Conservation (phyloP, 2,329 filamentous ascomycete species). For the Botryotinia convoluta region DNA sequence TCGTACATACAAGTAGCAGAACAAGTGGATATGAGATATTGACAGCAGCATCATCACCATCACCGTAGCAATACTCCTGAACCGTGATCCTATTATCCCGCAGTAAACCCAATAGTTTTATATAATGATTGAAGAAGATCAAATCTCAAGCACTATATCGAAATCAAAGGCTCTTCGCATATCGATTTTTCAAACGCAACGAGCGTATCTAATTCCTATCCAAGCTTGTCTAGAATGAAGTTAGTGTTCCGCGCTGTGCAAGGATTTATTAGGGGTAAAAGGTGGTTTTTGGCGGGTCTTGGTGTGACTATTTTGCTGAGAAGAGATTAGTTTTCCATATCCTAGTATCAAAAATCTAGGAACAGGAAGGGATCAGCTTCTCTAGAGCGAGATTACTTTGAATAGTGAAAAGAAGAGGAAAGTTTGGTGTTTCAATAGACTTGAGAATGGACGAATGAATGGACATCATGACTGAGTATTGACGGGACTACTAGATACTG, state of each 20-base stretch:
- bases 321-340: background rate
- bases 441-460: background rate
- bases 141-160: background rate
- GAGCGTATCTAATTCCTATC: background rate
- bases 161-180: background rate
- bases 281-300: background rate
- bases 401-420: background rate
- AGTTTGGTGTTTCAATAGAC: background rate
- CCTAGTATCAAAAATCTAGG: background rate
- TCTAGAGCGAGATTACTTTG: background rate
- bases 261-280: constrained; percentile 1
- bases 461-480: background rate
- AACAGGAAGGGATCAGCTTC: constrained; percentile 11
- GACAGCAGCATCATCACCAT: background rate
- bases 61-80: background rate
- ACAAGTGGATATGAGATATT: background rate
- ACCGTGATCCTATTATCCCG: background rate
- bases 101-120: background rate
- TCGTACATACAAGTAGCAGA: background rate
- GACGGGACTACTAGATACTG: background rate
- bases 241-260: background rate
- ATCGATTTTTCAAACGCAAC: background rate
- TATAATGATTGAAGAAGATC: background rate
- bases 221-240: background rate
- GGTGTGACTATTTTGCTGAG: background rate